Evolutionary conservation across 805 yeast species (phyloP), one percentile per base, ranked within the genome.

Genomic region (Candida railenensis): DNA sequence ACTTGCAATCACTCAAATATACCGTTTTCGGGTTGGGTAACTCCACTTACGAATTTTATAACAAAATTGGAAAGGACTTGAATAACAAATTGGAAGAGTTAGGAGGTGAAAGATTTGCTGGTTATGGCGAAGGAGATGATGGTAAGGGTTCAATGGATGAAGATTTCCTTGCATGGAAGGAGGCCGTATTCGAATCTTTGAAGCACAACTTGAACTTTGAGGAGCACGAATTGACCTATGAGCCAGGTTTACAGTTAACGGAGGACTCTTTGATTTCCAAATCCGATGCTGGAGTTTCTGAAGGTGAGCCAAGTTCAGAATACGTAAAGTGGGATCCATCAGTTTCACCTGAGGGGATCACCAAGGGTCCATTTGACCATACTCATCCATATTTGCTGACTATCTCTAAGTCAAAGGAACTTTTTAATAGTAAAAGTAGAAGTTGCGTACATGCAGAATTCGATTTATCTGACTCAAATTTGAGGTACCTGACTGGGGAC

Each of bases 91-190:
- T 76, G 20, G 68, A 68, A 46, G 75, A 71, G 22, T 83, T 88
- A 34, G 91, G 92, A 45, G 97, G 94, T 22, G 73, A 76, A 37
- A 65, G 83, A 41, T 67, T 94, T 46, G 96, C 94, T 41, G 73
- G 73, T n/a, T 77, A 80, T 49, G 98, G 98, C 40, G 81, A 82
- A 65, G 99, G 97, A 65, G 99, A 92, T 63, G 99, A 92, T 62
- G 98, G 97, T 58, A 78, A 80, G 51, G 98, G 96, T 44, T 81
- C 96, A 45, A 82, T 92, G 77, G 98, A 92, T 66, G 99, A 92
- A 68, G 98, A 94, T 68, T 92, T 81, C 66, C 69, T 94, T 61
- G 73, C 90, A 40, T 92, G 99, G 99, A 94, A 91, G 67, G 97
- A 91, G 52, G 65, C 70, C 12, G 73, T 85, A 48, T 80, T 89